A percentile compares a stretch with the other conserved stretches of the same genome.
phyloP scores from a whole-genome alignment of 164 flowering plant species.

The Magnolia kwangsiensis region DNA sequence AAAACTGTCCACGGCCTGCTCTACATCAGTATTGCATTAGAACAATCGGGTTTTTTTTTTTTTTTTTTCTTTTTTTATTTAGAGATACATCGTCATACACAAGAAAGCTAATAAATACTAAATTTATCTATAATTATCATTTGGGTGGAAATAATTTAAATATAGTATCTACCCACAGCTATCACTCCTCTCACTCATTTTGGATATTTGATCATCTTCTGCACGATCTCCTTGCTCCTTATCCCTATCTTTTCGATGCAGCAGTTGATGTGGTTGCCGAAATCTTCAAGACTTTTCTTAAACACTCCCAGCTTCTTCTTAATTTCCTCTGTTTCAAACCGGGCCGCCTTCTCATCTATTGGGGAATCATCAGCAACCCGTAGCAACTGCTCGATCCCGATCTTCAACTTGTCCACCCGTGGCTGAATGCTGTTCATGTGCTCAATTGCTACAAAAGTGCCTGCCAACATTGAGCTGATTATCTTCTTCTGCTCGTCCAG shows the following conservation, averaged over 20 bases:
- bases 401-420: constrained; percentile 50
- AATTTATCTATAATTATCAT: too few species aligned
- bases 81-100: too few species aligned
- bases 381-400: constrained; percentile 48
- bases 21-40: too few species aligned
- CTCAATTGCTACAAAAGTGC: constrained; percentile 49
- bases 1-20: too few species aligned
- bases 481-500: constrained; percentile 55
- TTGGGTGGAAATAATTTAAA: too few species aligned
- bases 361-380: constrained; percentile 50
- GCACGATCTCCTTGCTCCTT: constrained; percentile 68
- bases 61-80: too few species aligned
- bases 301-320: constrained; percentile 54
- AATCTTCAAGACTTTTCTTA: constrained; percentile 50
- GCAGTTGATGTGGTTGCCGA: constrained; percentile 49
- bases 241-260: constrained; percentile 50
- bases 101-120: too few species aligned
- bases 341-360: constrained; percentile 46
- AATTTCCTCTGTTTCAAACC: constrained; percentile 67
- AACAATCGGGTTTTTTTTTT: too few species aligned
- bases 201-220: constrained; percentile 60
- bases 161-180: too few species aligned
- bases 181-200: constrained; percentile 15
- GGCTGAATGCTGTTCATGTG: constrained; percentile 68
- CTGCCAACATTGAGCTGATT: constrained; percentile 48